A percentile compares a stretch with the other conserved stretches of the same genome.
phyloP scores from a whole-genome alignment of 1,139 yeast species.

The Geotrichum histeridarum region DNA sequence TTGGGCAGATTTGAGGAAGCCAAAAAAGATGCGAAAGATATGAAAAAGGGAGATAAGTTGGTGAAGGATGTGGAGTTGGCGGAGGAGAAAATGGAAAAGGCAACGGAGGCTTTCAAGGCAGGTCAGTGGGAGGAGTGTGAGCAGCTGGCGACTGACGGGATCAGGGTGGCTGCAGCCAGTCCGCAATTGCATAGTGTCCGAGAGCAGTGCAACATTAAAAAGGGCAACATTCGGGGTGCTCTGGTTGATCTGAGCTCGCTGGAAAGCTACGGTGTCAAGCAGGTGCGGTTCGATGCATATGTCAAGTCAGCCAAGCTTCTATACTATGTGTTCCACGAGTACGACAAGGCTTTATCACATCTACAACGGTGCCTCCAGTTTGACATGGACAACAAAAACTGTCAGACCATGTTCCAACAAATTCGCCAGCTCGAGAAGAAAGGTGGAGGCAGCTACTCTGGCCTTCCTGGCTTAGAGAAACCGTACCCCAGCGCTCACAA shows the following conservation, averaged over 20 bases:
- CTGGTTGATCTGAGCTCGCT: slow-evolving; percentile 35
- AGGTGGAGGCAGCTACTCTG: slow-evolving; percentile 3
- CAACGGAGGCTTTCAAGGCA: slow-evolving; percentile 13
- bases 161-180: slow-evolving; percentile 29
- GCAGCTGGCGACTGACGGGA: slow-evolving; percentile 29
- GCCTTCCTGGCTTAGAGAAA: neutral
- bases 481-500: slow-evolving; percentile 8
- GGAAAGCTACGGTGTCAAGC: slow-evolving; percentile 21
- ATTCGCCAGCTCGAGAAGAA: slow-evolving; percentile 41
- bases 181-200: slow-evolving; percentile 34
- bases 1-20: slow-evolving; percentile 36
- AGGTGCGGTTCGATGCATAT: slow-evolving; percentile 31
- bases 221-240: slow-evolving; percentile 34
- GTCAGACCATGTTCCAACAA: slow-evolving; percentile 48
- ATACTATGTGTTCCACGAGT: slow-evolving; percentile 49
- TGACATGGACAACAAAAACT: slow-evolving; percentile 58
- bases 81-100: slow-evolving; percentile 15
- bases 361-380: slow-evolving; percentile 59
- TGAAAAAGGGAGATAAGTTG: slow-evolving; percentile 18
- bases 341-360: slow-evolving; percentile 46
- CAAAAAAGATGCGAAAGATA: slow-evolving; percentile 23
- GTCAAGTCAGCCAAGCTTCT: slow-evolving; percentile 41
- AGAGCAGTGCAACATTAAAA: slow-evolving; percentile 33
- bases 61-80: slow-evolving; percentile 19
- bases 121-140: slow-evolving; percentile 20